Base-by-base conservation (phyloP, 1,284 basidiomycete genomes). In the Rhodotorula sp. region DNA sequence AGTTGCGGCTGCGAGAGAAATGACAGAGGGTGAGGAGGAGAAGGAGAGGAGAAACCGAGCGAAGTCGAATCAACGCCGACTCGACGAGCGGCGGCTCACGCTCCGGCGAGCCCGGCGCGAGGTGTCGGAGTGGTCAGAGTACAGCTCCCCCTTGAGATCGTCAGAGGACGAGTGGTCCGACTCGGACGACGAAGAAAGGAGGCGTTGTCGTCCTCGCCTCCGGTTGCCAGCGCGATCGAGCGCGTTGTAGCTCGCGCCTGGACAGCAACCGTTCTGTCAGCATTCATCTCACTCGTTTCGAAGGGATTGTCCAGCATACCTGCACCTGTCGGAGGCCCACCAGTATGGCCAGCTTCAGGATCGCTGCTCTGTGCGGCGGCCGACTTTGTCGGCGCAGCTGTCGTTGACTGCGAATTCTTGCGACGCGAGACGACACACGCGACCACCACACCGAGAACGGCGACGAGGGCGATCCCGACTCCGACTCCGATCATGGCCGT, bases 401-500 rank as follows among this genome's bases (percentile, higher is more conserved):
- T 10, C 15, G 61, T 14, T 4, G 57, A 31, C 47, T 29, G 51
- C 3, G 48, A 14, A 10, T 62, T 62, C 46, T 29, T n/a, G 16
- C 60, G 52, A 3, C 56, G 46, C 6, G 65, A 31, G 43, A 60
- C 58, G 54, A 67, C n/a, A 46, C 48, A 64, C 18, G 64, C 34
- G 43, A 64, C 16, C 6, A 61, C 63, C 26, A 68, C 34, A 7
- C 49, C 70, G 52, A 62, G 8, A 15, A 52, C 26, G 1, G 31
- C 54, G 15, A 65, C 15, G 23, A 62, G 56, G 5, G 14, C 66
- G 12, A 54, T 34, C 0, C 62, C 70, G n/a, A 48, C 66, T 3
- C 43, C 63, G 48, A 68, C 48, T 14, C 20, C 66, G 20, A 23
- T 39, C 18, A 71, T 39, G 10, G 58, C 48, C 5, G 70, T 64